A percentile compares a stretch with the other conserved stretches of the same genome.
These are phyloP conservation scores for Pestalotiopsis sp. DNA, from an alignment of 2,329 filamentous ascomycete species.

Conservation along the genomic window DNA sequence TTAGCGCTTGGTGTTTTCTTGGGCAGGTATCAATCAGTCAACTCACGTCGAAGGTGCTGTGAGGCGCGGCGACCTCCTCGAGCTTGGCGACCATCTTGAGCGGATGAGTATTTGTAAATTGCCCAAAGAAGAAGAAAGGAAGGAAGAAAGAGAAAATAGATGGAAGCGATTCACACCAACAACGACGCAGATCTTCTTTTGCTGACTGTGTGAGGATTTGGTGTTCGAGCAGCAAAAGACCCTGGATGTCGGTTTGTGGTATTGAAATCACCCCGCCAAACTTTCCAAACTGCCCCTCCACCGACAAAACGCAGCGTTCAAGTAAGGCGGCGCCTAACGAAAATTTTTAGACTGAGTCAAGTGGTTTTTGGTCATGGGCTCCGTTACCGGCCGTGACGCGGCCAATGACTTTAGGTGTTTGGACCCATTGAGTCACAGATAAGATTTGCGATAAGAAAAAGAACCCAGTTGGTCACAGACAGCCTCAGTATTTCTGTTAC, in stretches of 20 bases:
- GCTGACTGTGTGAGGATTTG: not conserved
- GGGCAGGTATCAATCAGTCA: not conserved
- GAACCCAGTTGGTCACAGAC: no score
- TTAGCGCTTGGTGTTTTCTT: not conserved
- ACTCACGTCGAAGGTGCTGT: conserved; percentile 41
- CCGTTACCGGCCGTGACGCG: not conserved
- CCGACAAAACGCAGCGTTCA: not conserved
- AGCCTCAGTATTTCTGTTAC: no score
- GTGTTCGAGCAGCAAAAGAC: not conserved
- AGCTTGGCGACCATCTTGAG: conserved; percentile 8
- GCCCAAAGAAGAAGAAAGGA: not conserved
- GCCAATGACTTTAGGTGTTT: not conserved
- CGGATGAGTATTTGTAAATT: not conserved
- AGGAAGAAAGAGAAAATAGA: not conserved
- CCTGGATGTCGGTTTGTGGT: not conserved
- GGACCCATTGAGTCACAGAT: not conserved
- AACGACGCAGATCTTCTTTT: not conserved
- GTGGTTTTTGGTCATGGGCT: not conserved
- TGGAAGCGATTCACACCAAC: not conserved
- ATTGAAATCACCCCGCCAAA: not conserved
- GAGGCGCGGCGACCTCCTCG: conserved; percentile 34
- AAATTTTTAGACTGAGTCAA: not conserved
- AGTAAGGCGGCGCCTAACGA: not conserved
- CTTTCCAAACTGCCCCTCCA: not conserved
- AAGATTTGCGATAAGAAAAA: not conserved